Evolutionary conservation across 129 eudicot genomes (phyloP).

Genomic region (Saposhnikovia divaricata): DNA sequence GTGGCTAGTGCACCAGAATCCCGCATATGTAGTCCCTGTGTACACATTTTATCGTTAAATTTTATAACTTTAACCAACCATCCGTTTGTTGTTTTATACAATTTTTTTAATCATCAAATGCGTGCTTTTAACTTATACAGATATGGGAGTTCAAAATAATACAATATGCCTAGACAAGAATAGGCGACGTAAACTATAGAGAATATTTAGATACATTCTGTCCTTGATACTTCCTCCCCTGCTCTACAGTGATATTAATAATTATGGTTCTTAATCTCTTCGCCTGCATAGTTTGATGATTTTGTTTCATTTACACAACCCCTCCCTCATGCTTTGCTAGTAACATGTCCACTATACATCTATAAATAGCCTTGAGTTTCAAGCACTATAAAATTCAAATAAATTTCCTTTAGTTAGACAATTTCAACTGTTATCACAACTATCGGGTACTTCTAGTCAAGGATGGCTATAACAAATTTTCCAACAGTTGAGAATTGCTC

Average conservation of each 20-base stretch:
- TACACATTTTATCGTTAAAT: background rate
- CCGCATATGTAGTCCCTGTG: background rate
- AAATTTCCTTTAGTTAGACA: background rate
- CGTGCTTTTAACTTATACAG: background rate
- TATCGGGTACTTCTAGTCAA: background rate
- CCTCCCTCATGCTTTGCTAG: background rate
- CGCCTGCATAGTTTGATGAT: background rate
- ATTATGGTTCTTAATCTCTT: constrained; percentile 3
- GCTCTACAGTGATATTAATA: background rate
- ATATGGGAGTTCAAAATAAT: background rate
- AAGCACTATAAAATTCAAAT: constrained; percentile 4
- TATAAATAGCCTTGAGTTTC: constrained; percentile 7
- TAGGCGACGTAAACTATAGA: background rate
- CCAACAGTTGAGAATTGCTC: constrained; percentile 19
- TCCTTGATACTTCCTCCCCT: constrained; percentile 13
- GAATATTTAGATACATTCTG: background rate
- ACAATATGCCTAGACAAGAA: background rate
- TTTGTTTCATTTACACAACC: background rate
- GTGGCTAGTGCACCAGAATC: background rate
- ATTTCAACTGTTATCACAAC: background rate
- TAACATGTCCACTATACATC: background rate
- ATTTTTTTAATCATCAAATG: background rate
- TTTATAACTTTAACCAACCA: background rate
- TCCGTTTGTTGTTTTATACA: background rate
- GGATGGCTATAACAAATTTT: constrained; percentile 12